Conservation (phyloP, 2,329 filamentous ascomycete species). For the Neonectria ditissima region DNA sequence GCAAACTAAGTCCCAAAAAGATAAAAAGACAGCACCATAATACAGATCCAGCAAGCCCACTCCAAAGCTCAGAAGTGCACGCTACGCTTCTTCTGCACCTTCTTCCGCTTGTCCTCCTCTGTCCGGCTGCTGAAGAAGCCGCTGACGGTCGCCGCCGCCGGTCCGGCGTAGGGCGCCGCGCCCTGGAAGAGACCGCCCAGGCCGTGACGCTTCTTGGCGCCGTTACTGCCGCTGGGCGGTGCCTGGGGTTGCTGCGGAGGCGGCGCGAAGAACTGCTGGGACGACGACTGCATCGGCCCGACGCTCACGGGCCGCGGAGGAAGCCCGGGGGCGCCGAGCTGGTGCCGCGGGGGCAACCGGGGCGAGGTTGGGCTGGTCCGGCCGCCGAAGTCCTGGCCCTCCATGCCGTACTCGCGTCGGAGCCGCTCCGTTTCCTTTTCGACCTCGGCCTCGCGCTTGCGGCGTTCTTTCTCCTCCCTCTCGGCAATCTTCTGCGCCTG, state of each 20-base stretch:
- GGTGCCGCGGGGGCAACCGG: conserved; percentile 50
- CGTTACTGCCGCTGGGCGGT: conserved; percentile 31
- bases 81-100: conserved; percentile 62
- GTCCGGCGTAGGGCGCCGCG: conserved; percentile 50
- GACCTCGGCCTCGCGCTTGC: conserved; percentile 67
- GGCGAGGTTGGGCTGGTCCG: conserved; percentile 43
- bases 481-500: conserved; percentile 74
- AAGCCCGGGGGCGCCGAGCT: conserved; percentile 36
- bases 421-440: conserved; percentile 88
- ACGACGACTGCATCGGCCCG: conserved; percentile 51
- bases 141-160: conserved; percentile 59
- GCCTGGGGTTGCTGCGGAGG: conserved; percentile 38
- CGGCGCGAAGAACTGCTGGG: conserved; percentile 40
- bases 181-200: conserved; percentile 48
- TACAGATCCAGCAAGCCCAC: conserved; percentile 2
- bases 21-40: too few species aligned
- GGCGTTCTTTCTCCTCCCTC: conserved; percentile 71
- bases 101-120: conserved; percentile 55
- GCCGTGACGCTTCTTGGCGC: conserved; percentile 42
- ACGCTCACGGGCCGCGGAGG: conserved; percentile 63
- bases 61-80: conserved; percentile 54
- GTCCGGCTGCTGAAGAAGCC: conserved; percentile 55
- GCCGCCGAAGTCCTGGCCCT: conserved; percentile 54
- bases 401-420: conserved; percentile 73
- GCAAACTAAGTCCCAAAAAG: conserved; percentile 19